phyloP scores from a whole-genome alignment of 2,329 filamentous ascomycete genomes.

The Colletotrichum agaves region DNA sequence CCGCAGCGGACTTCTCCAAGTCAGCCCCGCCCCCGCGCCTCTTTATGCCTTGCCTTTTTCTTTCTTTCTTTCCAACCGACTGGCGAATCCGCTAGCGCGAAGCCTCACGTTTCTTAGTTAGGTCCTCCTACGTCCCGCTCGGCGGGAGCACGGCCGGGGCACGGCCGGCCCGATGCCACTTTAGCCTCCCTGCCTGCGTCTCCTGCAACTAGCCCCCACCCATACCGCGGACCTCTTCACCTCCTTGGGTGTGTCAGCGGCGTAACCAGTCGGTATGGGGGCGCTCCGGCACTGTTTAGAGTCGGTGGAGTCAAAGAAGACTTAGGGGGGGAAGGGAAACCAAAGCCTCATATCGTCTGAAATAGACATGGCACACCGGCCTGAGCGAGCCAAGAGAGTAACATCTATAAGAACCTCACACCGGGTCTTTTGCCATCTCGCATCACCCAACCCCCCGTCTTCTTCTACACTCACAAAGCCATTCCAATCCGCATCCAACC shows the following conservation, averaged over 20 bases:
- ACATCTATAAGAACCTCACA: constrained; percentile 34
- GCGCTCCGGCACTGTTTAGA: not conserved
- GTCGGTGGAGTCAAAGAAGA: not conserved
- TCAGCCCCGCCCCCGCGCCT: constrained; percentile 14
- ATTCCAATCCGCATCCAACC: not conserved
- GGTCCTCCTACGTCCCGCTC: constrained; percentile 29
- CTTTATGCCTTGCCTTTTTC: not conserved
- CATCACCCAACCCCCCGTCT: constrained; percentile 6
- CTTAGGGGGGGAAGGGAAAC: not conserved
- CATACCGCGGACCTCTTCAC: not conserved
- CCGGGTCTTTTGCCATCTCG: not conserved
- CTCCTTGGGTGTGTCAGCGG: constrained; percentile 24
- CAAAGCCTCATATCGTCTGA: constrained; percentile 14
- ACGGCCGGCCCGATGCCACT: constrained; percentile 35
- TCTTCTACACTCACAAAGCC: not conserved
- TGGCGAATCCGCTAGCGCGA: constrained; percentile 8
- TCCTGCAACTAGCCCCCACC: constrained; percentile 27
- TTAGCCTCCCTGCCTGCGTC: constrained; percentile 32
- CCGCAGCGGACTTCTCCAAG: constrained; percentile 34
- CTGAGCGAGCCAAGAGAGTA: constrained; percentile 10
- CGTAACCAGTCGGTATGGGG: not conserved
- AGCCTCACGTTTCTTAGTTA: constrained; percentile 15
- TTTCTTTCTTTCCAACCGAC: not conserved
- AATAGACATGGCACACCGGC: not conserved
- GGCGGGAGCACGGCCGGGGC: constrained; percentile 37